Base-by-base conservation (phyloP, 176 grass and related monocot genomes). In the Oryza brachyantha region DNA sequence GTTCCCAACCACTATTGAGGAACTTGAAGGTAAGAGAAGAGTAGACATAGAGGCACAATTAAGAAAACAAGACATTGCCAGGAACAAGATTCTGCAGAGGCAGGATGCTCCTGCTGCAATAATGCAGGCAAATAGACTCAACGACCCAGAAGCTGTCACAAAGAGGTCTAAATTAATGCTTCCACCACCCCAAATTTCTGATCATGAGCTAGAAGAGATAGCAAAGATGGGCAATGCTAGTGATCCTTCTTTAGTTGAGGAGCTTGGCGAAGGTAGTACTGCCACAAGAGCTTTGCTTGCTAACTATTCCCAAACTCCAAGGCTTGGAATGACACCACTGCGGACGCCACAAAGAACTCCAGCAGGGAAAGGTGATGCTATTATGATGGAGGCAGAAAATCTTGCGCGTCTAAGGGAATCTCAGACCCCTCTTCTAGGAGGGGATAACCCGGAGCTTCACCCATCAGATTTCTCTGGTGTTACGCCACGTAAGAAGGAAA, bases 321-420 rank as follows among this genome's bases (percentile, higher is more conserved):
- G 86, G 73, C 66, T 83, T 79, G 88, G 91, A 64, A 89, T 95
- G 74, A 93, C 86, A 66, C 94, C 94, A 43, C 75, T 89, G 86
- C 78, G 91, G 41, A 93, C 91, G 17, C 91, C 86, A 6, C 94
- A 97, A 70, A 84, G 94, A 87, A 97, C 94, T 38, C 86, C 86
- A 55, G 75, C 73, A 79, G 94, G 94, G 50, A 97, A 97, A 78
- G 91, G 94, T 69, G 94, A 97, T 21, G 84, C 91, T 83, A 91
- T 97, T 81, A 97, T 97, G 94, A 97, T 97, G 94, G 94, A 97
- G 76, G 94, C 94, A 70, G 94, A 97, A 79, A 93, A 97, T 84
- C 88, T 93, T 73, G 94, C 94, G 61, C 86, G 91, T 41, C 64
- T 97, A 66, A 90, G 94, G 79, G 91, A 97, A 79, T 97, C 94